Evolutionary conservation across 495 filamentous ascomycete species (phyloP), one percentile per base, ranked within the genome.

Genomic region (Collariella sp.): DNA sequence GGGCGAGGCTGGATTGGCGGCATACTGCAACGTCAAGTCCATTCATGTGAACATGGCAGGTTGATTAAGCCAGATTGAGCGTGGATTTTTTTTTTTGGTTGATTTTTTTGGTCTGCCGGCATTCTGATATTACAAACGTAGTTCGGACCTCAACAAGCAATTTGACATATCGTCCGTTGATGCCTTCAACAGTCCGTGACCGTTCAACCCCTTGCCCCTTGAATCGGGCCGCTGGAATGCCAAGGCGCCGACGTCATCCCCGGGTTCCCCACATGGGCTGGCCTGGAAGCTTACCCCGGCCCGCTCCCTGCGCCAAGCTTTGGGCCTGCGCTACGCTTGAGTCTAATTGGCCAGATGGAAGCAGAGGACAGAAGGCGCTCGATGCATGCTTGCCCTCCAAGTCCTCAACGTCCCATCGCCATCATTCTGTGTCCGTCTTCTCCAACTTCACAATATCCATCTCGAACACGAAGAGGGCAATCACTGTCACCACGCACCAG

Each of bases 11-110:
- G 89, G 87, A 7, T 69, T 95, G 54, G 83, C 80, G 50, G 82
- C 83, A n/a, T 95, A 95, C 70, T 83, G 83, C 50, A 84, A 89
- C 61, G 72, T 78, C 57, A 94, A 94, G 76, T 77, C 83, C 18
- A 76, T 93, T 44, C 87, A 90, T 70, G 84, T 91, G 26, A 93
- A 91, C 65, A 73, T 93, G 75, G 46, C 60, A 20, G 59, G 50
- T 1, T 69, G 59, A 64, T 24, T 22, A 18, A 20, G 7, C 23
- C 29, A 26, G 20, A 2, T 20, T 19, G 12, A 19, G 46, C 12
- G 1, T 56, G 18, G 16, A 26, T 7, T 31, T 51, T 12, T 12
- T 13, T 38, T n/a, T 38, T 13, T n/a, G 10, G 10, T 12, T 34
- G 5, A 13, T 38, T 38, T 12, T 38, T 38, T 38, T 31, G 26